phyloP scores from a whole-genome alignment of 495 filamentous ascomycete species.

The Trichoderma orchidacearum region DNA sequence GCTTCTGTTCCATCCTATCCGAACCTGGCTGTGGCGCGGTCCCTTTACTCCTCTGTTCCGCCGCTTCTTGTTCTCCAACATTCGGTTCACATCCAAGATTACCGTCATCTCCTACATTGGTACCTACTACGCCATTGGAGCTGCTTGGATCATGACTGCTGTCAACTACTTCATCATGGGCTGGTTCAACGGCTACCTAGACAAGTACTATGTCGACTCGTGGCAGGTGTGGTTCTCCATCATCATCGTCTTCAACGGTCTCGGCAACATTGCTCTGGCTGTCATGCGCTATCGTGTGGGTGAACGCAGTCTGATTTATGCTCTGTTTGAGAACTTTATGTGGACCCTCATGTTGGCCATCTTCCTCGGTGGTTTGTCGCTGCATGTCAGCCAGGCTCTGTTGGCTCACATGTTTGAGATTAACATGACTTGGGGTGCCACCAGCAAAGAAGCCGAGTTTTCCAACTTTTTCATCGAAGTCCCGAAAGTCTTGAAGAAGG shows the following conservation, averaged over 20 bases:
- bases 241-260: slow-evolving; percentile 57
- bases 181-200: slow-evolving; percentile 58
- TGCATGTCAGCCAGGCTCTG: slow-evolving; percentile 55
- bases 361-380: slow-evolving; percentile 56
- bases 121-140: slow-evolving; percentile 75
- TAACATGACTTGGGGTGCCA: slow-evolving; percentile 60
- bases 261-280: slow-evolving; percentile 50
- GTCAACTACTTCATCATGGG: slow-evolving; percentile 69
- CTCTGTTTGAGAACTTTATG: slow-evolving; percentile 57
- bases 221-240: slow-evolving; percentile 70
- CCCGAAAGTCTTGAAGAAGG: slow-evolving; percentile 56
- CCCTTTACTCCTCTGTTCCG: slow-evolving; percentile 68
- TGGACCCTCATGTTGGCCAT: slow-evolving; percentile 56
- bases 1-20: slow-evolving; percentile 62
- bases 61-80: slow-evolving; percentile 54
- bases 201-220: slow-evolving; percentile 63
- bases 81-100: slow-evolving; percentile 65
- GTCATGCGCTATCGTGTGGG: slow-evolving; percentile 57
- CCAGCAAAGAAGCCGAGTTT: slow-evolving; percentile 57
- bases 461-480: slow-evolving; percentile 72
- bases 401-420: slow-evolving; percentile 60
- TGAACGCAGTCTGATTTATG: slow-evolving; percentile 36
- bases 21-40: slow-evolving; percentile 46
- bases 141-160: slow-evolving; percentile 66
- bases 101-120: slow-evolving; percentile 75